Base-by-base conservation (phyloP, 805 yeast species). In the Saturnispora sanitii region DNA sequence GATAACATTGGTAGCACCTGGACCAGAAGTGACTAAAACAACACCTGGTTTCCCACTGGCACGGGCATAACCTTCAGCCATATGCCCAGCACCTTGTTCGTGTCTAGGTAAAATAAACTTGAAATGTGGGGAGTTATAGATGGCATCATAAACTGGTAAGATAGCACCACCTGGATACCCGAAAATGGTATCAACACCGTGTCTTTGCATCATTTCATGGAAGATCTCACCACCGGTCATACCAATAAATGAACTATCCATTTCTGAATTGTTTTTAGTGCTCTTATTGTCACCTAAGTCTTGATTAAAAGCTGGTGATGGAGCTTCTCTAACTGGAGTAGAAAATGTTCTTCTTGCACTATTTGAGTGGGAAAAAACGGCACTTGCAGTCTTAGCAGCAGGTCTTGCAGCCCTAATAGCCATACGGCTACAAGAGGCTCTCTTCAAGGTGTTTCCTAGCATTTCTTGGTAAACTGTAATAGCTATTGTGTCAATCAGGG, bases 111-210 rank as follows among this genome's bases (percentile, higher is more conserved):
- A 68, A 42, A 92, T 84, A 58, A 92, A 92, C 52, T 80, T 77
- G 71, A 92, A 90, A 56, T 82, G 76, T 43, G 80, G 78, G 17
- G 95, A 83, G 67, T 90, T 82, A 70, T 82, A 84, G 52, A 92
- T 92, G 51, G 97, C 97, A 60, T 92, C 98, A 58, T 82, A 92
- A 20, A 92, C 98, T 12, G 98, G 97, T 55, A 92, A 72, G 56
- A 92, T 92, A 51, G 98, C 98, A 61, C 98, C 98, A 56, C 98
- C 98, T 41, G 98, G 94, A 67, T 92, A 92, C 33, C 98, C 98
- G 61, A 90, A 92, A 36, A 92, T 77, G 45, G 96, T 86, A 62
- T 92, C 96, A 43, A 92, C 98, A 41, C 84, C 75, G 61, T 92
- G 96, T 61, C 96, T 77, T 47, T 78, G 70, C 97, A 92, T 92